Conservation (phyloP, 2,329 filamentous ascomycete genomes). For the Botrytis sinoallii region DNA sequence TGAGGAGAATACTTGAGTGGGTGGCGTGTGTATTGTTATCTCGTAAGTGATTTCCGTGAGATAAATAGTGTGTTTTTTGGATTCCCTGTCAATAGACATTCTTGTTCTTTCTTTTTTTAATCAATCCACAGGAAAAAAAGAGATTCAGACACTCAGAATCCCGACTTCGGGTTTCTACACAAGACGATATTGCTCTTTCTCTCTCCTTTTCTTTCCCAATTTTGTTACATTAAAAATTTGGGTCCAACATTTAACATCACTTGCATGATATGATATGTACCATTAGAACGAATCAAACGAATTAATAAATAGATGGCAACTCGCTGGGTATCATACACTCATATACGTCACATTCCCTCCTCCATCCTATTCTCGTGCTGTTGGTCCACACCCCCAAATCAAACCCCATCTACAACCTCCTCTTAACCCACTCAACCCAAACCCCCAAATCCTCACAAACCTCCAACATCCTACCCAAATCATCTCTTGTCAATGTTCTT, state of each 20-base stretch:
- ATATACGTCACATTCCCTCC: too few species aligned
- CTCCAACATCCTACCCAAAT: conserved; percentile 45
- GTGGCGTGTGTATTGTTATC: background rate
- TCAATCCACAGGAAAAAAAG: background rate
- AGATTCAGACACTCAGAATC: background rate
- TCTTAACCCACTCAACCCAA: conserved; percentile 49
- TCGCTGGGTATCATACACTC: background rate
- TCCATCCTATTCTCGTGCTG: background rate
- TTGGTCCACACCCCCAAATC: background rate
- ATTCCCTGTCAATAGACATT: background rate
- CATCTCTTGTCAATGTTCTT: conserved; percentile 32
- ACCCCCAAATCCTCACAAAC: conserved; percentile 48
- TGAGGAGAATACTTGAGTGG: too few species aligned
- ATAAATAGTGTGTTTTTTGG: background rate
- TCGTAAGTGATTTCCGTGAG: background rate
- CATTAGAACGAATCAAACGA: background rate
- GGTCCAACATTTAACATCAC: background rate
- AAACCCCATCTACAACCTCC: conserved; percentile 26
- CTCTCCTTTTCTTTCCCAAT: too few species aligned
- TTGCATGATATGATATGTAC: background rate
- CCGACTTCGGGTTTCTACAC: background rate
- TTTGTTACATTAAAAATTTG: too few species aligned
- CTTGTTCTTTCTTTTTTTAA: background rate
- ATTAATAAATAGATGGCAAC: background rate
- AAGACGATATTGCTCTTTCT: too few species aligned